Conservation (phyloP, 2,329 filamentous ascomycete genomes). For the Calonectria hongkongensis region DNA sequence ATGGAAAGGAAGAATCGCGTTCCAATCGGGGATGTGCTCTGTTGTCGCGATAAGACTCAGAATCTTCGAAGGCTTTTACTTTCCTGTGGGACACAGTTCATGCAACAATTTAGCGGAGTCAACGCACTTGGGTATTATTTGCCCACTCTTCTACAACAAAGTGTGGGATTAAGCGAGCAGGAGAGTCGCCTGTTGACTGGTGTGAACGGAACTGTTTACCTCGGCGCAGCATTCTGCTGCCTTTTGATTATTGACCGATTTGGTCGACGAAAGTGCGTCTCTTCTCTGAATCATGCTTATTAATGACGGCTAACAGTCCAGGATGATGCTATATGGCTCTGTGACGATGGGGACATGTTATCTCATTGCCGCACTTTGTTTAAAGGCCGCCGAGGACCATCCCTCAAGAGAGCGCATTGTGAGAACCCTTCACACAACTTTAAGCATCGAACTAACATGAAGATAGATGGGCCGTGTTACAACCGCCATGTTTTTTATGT, state of each 20-base stretch:
- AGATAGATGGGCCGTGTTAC: constrained; percentile 62
- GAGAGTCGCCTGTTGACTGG: constrained; percentile 74
- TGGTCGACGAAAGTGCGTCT: constrained; percentile 61
- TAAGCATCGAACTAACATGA: neutral
- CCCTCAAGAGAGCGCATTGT: constrained; percentile 53
- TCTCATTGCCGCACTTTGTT: constrained; percentile 60
- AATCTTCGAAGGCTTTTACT: constrained; percentile 61
- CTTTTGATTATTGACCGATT: constrained; percentile 63
- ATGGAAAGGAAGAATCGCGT: constrained; percentile 59
- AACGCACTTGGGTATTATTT: constrained; percentile 67
- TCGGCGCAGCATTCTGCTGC: constrained; percentile 60
- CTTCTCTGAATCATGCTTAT: no score
- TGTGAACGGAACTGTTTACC: constrained; percentile 66
- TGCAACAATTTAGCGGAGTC: constrained; percentile 68
- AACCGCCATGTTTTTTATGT: constrained; percentile 65
- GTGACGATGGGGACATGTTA: constrained; percentile 60
- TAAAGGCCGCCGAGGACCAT: constrained; percentile 58
- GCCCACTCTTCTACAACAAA: constrained; percentile 73
- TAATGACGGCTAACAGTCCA: constrained; percentile 33
- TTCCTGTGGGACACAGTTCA: constrained; percentile 68
- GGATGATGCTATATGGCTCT: constrained; percentile 63
- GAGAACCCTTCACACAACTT: neutral
- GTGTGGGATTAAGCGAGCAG: constrained; percentile 71
- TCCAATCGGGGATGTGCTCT: constrained; percentile 58
- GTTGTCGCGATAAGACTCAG: constrained; percentile 62